Base-by-base conservation (phyloP, 331 rosid genomes). In the Pyrus hybrid region DNA sequence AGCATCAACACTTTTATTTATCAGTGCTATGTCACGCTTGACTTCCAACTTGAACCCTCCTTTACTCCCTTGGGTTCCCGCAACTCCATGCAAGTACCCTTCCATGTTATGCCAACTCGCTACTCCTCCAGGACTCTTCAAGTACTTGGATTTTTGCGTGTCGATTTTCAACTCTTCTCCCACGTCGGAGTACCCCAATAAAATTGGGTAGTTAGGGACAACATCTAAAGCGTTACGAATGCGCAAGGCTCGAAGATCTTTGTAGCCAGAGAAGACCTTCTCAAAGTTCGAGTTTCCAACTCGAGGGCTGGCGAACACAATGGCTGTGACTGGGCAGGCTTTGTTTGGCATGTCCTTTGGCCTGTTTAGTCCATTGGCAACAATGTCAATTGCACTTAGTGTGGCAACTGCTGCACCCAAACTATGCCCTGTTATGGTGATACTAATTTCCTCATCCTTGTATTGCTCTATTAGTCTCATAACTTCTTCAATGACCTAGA, bases 361-460 rank as follows among this genome's bases (percentile, higher is more conserved):
- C 13, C 45, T 74, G 83, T 91, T 89, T 10, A 80, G 51, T 33
- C 84, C 70, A 43, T 85, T 84, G 32, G 84, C 68, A n/a, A 78
- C 90, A 53, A 91, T 89, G 85, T 91, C 96, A 2, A 83, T 60
- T 9, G 90, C 88, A 26, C 81, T 91, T 12, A 89, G 73, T 1
- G 87, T 87, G 5, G 95, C 89, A 56, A 87, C 13, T 64, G 95
- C 91, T 16, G 89, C 93, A 0, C 93, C 96, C 18, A 88, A 84
- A 35, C 96, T 89, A 73, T 89, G 96, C 1, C 93, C 97, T 17
- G 86, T 81, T 13, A 84, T 25, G 0, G 83, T 86, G 74, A 91
- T 91, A 87, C 93, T 91, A 22, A 86, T 76, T 83, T 89, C 97
- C 70, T 91, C 91, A 7, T 84, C 53, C 76, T 88, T 86, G 54